Base-by-base conservation (phyloP, 129 eudicot genomes). In the Helichrysum umbraculigerum region DNA sequence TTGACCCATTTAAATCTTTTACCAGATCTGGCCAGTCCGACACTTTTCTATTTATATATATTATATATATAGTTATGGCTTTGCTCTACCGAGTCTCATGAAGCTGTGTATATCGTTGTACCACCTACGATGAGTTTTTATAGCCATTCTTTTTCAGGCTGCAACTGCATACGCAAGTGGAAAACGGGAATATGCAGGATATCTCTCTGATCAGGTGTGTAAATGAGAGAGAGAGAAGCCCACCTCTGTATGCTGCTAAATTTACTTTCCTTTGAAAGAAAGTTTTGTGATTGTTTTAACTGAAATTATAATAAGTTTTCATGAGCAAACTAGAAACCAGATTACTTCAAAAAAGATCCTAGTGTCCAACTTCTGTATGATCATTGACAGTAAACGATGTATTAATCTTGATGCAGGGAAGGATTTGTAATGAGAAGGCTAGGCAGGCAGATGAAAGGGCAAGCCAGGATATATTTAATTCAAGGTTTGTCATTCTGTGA, bases 371-470 rank as follows among this genome's bases (percentile, higher is more conserved):
- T 33, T 66, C 22, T 66, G 52, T 39, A n/a, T 35, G 52, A 19
- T 37, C 6, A 42, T 67, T 11, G 30, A 67, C 51, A n/a, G 10
- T 47, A 20, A n/a, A 1, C 37, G 62, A 69, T n/a, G 62, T 51
- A 17, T 22, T 6, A 29, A 54, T 57, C n/a, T 42, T 81, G 75
- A 41, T 81, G 22, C 81, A 95, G 99, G 99, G 96, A 62, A 86
- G 91, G 76, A 17, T 78, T 22, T 86, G 78, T 41, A 86, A 79
- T 64, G 89, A 86, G 72, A 82, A 69, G 83, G 99, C 97, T 66
- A 88, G 84, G 44, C 87, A 89, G 64, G 97, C 94, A 57, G 99
- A 95, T 85, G 85, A 81, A 83, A 91, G 82, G 83, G 99, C 99
- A 71, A 87, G 99, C 88, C 89, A 79, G 66, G 89, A 95, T 81